These are phyloP conservation scores for Trichophyton equinum DNA, from an alignment of 2,329 filamentous ascomycete genomes.

Conservation along the genomic window DNA sequence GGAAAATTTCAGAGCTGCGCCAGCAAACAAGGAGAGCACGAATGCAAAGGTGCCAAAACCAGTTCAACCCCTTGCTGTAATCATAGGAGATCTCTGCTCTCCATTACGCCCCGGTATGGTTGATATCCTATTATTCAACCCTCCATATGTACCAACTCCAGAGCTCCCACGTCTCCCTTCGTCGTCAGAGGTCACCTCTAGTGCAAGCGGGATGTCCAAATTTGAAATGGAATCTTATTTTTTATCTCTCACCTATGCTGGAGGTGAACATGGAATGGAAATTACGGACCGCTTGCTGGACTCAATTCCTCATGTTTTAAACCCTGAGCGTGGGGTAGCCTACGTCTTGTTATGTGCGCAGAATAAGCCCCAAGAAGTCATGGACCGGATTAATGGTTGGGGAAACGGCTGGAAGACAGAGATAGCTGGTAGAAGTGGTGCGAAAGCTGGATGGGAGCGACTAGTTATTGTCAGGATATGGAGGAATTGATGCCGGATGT, in stretches of 20 bases:
- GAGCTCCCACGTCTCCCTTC: constrained; percentile 45
- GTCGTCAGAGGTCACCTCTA: background rate
- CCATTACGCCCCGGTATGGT: constrained; percentile 48
- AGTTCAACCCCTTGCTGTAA: constrained; percentile 50
- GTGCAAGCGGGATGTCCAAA: constrained; percentile 16
- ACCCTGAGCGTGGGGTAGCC: constrained; percentile 56
- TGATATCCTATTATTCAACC: constrained; percentile 90
- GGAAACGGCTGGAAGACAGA: constrained; percentile 57
- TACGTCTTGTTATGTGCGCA: constrained; percentile 85
- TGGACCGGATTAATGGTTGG: constrained; percentile 47
- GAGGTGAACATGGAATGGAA: constrained; percentile 85
- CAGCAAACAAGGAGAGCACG: constrained; percentile 23
- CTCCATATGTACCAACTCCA: constrained; percentile 85
- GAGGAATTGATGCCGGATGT: constrained; percentile 31
- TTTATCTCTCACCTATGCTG: constrained; percentile 75
- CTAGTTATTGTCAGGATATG: constrained; percentile 80
- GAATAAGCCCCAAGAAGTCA: constrained; percentile 70
- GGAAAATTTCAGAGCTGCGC: constrained; percentile 12
- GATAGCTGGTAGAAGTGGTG: constrained; percentile 70
- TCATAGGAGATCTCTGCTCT: constrained; percentile 57
- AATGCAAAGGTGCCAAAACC: constrained; percentile 11
- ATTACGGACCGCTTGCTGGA: constrained; percentile 69
- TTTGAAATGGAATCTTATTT: constrained; percentile 77
- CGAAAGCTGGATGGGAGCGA: constrained; percentile 87
- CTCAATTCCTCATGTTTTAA: constrained; percentile 53